A percentile compares a stretch with the other conserved stretches of the same genome.
phyloP scores from a whole-genome alignment of 345 rosid genomes.

The Aquilaria yunnanensis region DNA sequence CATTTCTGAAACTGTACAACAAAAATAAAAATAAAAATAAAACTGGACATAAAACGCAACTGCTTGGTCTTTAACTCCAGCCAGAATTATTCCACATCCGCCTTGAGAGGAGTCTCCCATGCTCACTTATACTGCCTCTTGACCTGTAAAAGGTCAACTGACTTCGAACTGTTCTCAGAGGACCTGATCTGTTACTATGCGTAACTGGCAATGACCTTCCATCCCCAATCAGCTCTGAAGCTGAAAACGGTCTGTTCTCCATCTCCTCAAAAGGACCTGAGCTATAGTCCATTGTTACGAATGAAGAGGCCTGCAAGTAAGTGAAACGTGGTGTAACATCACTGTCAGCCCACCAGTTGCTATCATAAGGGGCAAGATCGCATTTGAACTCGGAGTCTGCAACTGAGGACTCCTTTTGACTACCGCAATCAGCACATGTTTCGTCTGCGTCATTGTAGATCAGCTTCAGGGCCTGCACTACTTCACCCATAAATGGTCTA shows the following conservation, averaged over 20 bases:
- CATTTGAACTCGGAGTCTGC: conserved; percentile 74
- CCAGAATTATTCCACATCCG: conserved; percentile 19
- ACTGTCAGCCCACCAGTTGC: conserved; percentile 90
- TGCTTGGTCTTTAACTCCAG: too few relatives aligned
- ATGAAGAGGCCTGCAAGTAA: conserved; percentile 72
- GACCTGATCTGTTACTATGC: conserved; percentile 83
- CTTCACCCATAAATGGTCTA: conserved; percentile 99
- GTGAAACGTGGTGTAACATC: conserved; percentile 61
- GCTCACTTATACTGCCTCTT: conserved; percentile 95
- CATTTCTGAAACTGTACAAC: too few relatives aligned
- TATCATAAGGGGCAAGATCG: conserved; percentile 57
- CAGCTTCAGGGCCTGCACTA: conserved; percentile 96
- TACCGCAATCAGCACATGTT: conserved; percentile 67
- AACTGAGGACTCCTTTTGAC: conserved; percentile 81
- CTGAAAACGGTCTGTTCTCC: conserved; percentile 69
- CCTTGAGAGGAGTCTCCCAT: conserved; percentile 59
- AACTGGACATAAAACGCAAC: too few relatives aligned
- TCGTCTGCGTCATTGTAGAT: conserved; percentile 86
- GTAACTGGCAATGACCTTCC: conserved; percentile 40
- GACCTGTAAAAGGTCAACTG: conserved; percentile 57
- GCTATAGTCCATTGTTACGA: conserved; percentile 94
- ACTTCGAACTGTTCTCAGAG: conserved; percentile 67
- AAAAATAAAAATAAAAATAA: too few relatives aligned
- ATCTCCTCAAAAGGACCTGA: conserved; percentile 71
- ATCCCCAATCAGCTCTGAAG: conserved; percentile 44